Evolutionary conservation across 192 early-diverging fungal species (phyloP).

Genomic region (Gryganskiella cystojenkinii): DNA sequence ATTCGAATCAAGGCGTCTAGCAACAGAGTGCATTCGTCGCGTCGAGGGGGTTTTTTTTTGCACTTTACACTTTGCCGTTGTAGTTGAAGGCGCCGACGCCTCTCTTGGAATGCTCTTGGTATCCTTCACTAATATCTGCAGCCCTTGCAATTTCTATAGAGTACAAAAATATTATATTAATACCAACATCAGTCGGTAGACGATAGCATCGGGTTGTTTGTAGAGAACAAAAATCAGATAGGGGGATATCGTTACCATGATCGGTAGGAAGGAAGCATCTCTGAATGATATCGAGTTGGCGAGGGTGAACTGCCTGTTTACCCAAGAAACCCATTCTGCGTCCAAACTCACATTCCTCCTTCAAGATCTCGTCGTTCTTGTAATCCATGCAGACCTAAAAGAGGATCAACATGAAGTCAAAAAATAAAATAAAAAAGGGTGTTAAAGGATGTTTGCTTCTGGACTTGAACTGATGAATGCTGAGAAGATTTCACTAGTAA

Average conservation of each 20-base stretch:
- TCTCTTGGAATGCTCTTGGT: constrained; percentile 66
- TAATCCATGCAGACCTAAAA: constrained; percentile 88
- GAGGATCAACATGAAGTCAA: no score
- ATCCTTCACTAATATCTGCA: constrained; percentile 76
- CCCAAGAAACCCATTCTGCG: constrained; percentile 94
- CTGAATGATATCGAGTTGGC: constrained; percentile 88
- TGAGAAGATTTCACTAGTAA: no score
- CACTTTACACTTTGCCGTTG: constrained; percentile 89
- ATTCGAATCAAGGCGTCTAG: no score
- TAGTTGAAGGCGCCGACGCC: constrained; percentile 92
- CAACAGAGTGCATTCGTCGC: no score
- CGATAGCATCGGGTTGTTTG: not conserved
- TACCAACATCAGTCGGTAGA: constrained; percentile 9
- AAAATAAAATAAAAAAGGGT: not conserved
- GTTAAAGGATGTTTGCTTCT: no score
- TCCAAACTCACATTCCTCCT: constrained; percentile 88
- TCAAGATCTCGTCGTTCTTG: constrained; percentile 70
- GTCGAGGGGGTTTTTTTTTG: no score
- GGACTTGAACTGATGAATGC: no score
- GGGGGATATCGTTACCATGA: constrained; percentile 52
- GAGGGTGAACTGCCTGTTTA: constrained; percentile 96
- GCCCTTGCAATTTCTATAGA: constrained; percentile 71
- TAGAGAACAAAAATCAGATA: not conserved
- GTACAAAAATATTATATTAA: not conserved
- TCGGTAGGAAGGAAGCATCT: constrained; percentile 76